Evolutionary conservation across 2,329 filamentous ascomycete genomes (phyloP).

Genomic region (Parafenestella ontariensis): DNA sequence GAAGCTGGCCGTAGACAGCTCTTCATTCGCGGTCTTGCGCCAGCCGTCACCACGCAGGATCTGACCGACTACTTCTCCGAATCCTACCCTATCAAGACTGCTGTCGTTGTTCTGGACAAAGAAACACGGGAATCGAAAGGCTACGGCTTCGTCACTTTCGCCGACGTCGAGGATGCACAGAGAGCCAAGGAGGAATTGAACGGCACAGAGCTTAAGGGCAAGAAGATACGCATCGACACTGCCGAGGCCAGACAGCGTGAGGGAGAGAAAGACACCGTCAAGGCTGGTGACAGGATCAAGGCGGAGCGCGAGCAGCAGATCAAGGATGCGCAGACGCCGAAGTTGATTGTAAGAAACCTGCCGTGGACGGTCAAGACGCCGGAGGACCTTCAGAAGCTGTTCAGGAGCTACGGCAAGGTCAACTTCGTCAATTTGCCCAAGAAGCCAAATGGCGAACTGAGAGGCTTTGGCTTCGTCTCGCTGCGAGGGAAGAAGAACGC

Average conservation of each 20-base stretch:
- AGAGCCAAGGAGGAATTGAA: slow-evolving; percentile 83
- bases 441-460: slow-evolving; percentile 69
- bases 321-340: slow-evolving; percentile 73
- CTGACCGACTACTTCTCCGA: slow-evolving; percentile 92
- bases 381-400: slow-evolving; percentile 79
- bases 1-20: slow-evolving; percentile 61
- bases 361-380: slow-evolving; percentile 94
- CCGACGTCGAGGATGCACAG: slow-evolving; percentile 87
- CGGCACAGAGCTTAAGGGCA: slow-evolving; percentile 77
- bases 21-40: slow-evolving; percentile 87
- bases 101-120: slow-evolving; percentile 87
- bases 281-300: slow-evolving; percentile 64
- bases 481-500: slow-evolving; percentile 89
- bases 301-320: slow-evolving; percentile 70
- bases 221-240: slow-evolving; percentile 83
- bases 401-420: slow-evolving; percentile 89
- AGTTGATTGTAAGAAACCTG: slow-evolving; percentile 88
- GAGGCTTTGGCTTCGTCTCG: slow-evolving; percentile 92
- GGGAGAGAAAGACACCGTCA: slow-evolving; percentile 45
- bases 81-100: slow-evolving; percentile 93
- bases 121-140: slow-evolving; percentile 87
- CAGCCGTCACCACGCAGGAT: slow-evolving; percentile 78
- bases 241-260: slow-evolving; percentile 84
- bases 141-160: slow-evolving; percentile 96
- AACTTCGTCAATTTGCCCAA: slow-evolving; percentile 87